A percentile compares a stretch with the other conserved stretches of the same genome.
Conservation (phyloP, 768 basidiomycete species). For the Boletus tomentosulus region DNA sequence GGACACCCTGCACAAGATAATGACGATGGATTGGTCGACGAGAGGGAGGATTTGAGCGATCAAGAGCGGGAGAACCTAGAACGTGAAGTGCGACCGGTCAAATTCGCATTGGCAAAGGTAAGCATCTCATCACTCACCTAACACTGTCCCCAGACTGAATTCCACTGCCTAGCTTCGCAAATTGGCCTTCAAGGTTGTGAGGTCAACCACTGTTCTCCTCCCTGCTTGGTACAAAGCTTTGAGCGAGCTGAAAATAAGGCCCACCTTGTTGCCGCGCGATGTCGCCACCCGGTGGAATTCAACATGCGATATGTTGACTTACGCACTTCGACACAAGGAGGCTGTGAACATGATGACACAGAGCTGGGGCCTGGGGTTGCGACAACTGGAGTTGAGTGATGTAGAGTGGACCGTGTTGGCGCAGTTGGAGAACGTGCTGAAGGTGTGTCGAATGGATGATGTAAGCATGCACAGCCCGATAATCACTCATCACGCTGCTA, state of each 20-base stretch:
- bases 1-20: too few species aligned
- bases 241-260: neutral
- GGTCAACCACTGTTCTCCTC: neutral
- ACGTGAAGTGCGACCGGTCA: conserved; percentile 1
- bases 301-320: neutral
- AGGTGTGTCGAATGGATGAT: neutral
- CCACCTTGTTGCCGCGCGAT: neutral
- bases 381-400: neutral
- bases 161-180: neutral
- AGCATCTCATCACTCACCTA: neutral
- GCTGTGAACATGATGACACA: neutral
- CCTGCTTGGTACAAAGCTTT: neutral
- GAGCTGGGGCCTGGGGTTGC: neutral
- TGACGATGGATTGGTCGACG: conserved; percentile 16
- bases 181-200: neutral
- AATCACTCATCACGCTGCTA: neutral
- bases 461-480: too few species aligned
- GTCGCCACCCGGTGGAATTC: neutral
- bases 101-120: conserved; percentile 7
- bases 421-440: neutral
- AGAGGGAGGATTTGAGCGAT: conserved; percentile 7
- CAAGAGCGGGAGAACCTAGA: conserved; percentile 5
- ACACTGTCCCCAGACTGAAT: neutral
- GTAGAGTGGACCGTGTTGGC: neutral
- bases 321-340: neutral